Base-by-base conservation (phyloP, 192 early-diverging fungal species). In the Spizellomyces punctatus region DNA sequence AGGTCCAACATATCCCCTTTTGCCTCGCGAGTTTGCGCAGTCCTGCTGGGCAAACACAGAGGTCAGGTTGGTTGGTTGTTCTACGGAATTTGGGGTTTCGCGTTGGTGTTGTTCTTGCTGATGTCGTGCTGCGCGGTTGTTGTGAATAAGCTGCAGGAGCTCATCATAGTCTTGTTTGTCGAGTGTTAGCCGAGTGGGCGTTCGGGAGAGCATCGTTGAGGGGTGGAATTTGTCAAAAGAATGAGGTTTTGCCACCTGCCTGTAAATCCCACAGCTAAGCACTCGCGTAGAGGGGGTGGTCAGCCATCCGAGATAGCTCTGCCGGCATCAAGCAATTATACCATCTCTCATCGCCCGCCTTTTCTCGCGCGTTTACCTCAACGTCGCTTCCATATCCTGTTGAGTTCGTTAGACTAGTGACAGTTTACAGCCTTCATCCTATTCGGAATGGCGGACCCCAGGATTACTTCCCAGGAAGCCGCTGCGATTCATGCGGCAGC, bases 401-500 rank as follows among this genome's bases (percentile, higher is more conserved):
- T 54, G 50, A 36, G 27, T 36, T 36, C 27, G 27, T 36, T 2
- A 36, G 27, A 36, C 27, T 36, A 36, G 27, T 36, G 27, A 36
- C 27, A 36, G 27, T 36, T 54, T 12, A 54, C 50, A 54, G 17
- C 14, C 50, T n/a, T n/a, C 50, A n/a, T 54, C 50, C 12, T 2
- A 12, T n/a, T n/a, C 50, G 17, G 12, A 19, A 19, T 19, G 12
- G 50, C 50, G 43, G 80, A 78, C 61, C 80, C 76, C 14, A 52
- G 80, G n/a, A 54, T 82, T 27, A 73, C 75, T 21, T 50, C 65
- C 10, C 55, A 78, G 57, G 91, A 96, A 76, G 91, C 91, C 22
- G 90, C 89, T 72, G 84, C 88, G 64, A 79, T 94, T 64, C 91
- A 96, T 81, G 88, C 86, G 21, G 87, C 91, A n/a, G 95, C 95